Percentiles rank a stretch among this genome's conserved stretches.
Evolutionary conservation across 352 stramenopile species (phyloP).

Genomic region (Pythium aphanidermatum): DNA sequence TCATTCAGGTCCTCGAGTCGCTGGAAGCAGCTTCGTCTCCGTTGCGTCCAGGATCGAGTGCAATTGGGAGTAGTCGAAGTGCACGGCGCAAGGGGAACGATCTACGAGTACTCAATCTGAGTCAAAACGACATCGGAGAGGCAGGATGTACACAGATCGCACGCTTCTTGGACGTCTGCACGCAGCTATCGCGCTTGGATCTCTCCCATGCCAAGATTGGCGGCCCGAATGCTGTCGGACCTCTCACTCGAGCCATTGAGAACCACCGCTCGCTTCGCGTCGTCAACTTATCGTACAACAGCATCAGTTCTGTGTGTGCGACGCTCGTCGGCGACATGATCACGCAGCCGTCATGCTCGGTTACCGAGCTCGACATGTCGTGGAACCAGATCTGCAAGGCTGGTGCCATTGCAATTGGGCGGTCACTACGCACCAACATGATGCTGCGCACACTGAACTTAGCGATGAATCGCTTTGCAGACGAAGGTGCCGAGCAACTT

Average conservation of each 20-base stretch:
- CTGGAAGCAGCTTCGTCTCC: constrained; percentile 21
- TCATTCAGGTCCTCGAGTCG: constrained; percentile 52
- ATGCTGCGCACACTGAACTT: constrained; percentile 39
- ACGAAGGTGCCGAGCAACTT: constrained; percentile 53
- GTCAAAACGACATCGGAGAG: constrained; percentile 57
- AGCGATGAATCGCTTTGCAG: constrained; percentile 67
- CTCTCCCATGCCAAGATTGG: constrained; percentile 47
- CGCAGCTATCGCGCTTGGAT: constrained; percentile 44
- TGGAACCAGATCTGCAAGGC: constrained; percentile 64
- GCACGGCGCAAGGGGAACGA: constrained; percentile 23
- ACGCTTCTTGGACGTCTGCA: constrained; percentile 38
- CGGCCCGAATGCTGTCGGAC: constrained; percentile 33
- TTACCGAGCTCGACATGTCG: constrained; percentile 50
- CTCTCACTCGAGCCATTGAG: constrained; percentile 48
- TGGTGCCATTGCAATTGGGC: constrained; percentile 47
- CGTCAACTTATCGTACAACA: constrained; percentile 66
- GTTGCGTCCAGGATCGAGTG: not conserved
- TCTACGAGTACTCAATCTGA: constrained; percentile 56
- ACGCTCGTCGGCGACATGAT: constrained; percentile 57
- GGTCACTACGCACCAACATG: constrained; percentile 45
- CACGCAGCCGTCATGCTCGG: constrained; percentile 35
- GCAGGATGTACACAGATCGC: constrained; percentile 52
- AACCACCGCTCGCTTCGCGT: constrained; percentile 36
- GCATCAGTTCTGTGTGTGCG: constrained; percentile 43
- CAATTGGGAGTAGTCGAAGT: not conserved